A percentile compares a stretch with the other conserved stretches of the same genome.
Evolutionary conservation across 2,329 filamentous ascomycete species (phyloP).

Genomic region (Alternaria sp.): DNA sequence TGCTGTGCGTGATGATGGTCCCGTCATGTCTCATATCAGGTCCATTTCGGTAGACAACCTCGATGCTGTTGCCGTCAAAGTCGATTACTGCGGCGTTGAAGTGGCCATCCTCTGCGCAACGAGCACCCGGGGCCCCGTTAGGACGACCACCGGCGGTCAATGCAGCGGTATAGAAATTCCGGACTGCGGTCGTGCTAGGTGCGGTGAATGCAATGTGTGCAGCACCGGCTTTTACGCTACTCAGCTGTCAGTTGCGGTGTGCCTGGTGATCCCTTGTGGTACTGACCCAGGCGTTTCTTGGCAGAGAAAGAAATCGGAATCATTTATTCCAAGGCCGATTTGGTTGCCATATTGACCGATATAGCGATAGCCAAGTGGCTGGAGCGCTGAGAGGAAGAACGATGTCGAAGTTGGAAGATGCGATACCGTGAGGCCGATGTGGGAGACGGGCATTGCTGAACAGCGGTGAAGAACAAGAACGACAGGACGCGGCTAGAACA

Average conservation of each 20-base stretch:
- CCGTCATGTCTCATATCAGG: slow-evolving; percentile 48
- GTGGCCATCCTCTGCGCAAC: slow-evolving; percentile 61
- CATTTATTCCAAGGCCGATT: slow-evolving; percentile 65
- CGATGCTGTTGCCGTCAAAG: slow-evolving; percentile 83
- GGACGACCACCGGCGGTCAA: slow-evolving; percentile 68
- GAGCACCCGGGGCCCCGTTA: slow-evolving; percentile 62
- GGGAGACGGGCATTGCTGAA: slow-evolving; percentile 64
- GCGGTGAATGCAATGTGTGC: slow-evolving; percentile 73
- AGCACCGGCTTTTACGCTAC: slow-evolving; percentile 57
- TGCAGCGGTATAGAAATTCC: slow-evolving; percentile 74
- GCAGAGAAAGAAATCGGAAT: slow-evolving; percentile 69
- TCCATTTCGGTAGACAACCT: slow-evolving; percentile 69
- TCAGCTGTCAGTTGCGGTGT: slow-evolving; percentile 27
- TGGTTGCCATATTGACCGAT: slow-evolving; percentile 67
- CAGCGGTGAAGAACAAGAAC: slow-evolving; percentile 20
- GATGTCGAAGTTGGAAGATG: slow-evolving; percentile 80
- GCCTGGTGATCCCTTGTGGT: slow-evolving; percentile 17
- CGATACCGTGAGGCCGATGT: slow-evolving; percentile 71
- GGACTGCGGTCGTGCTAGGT: slow-evolving; percentile 67
- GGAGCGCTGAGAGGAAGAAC: slow-evolving; percentile 80
- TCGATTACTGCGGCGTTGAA: slow-evolving; percentile 72
- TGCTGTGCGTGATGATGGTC: slow-evolving; percentile 51
- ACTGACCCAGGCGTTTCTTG: slow-evolving; percentile 65
- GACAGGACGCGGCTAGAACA: slow-evolving; percentile 21
- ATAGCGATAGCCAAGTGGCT: slow-evolving; percentile 78